Percentiles rank a stretch among this genome's conserved stretches.
phyloP scores from a whole-genome alignment of 371 early-diverging fungal genomes.

The Apophysomyces variabilis region DNA sequence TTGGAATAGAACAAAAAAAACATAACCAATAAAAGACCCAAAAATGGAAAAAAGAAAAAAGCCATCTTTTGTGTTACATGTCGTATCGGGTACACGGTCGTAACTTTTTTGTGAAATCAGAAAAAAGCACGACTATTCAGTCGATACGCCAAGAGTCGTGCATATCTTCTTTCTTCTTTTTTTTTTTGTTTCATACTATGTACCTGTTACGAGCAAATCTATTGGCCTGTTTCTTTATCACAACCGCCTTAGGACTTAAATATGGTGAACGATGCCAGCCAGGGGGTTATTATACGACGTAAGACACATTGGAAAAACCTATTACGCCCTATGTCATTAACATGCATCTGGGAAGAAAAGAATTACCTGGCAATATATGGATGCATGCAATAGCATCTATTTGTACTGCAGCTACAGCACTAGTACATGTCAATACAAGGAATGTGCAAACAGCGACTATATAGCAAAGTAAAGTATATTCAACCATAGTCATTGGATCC shows the following conservation, averaged over 20 bases:
- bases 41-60: not conserved
- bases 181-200: not conserved
- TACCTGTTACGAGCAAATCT: not conserved
- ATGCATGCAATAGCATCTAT: conserved; percentile 46
- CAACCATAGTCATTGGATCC: not conserved
- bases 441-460: conserved; percentile 49
- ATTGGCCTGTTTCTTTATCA: not conserved
- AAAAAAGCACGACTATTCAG: not conserved
- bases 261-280: not conserved
- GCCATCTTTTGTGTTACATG: not conserved
- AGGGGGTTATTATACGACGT: not conserved
- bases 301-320: not conserved
- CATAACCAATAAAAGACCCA: not conserved
- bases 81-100: not conserved
- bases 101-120: not conserved
- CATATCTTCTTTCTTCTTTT: conserved; percentile 1
- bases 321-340: not conserved
- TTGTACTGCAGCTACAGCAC: conserved; percentile 37
- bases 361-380: conserved; percentile 41
- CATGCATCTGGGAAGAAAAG: conserved; percentile 9
- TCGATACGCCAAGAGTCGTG: conserved; percentile 2
- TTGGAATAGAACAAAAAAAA: conserved; percentile 6
- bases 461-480: conserved; percentile 35
- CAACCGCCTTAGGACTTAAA: not conserved
- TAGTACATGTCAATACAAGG: conserved; percentile 46